phyloP scores from a whole-genome alignment of 148 eudicot species.

The Vaccinium vitisidaea region DNA sequence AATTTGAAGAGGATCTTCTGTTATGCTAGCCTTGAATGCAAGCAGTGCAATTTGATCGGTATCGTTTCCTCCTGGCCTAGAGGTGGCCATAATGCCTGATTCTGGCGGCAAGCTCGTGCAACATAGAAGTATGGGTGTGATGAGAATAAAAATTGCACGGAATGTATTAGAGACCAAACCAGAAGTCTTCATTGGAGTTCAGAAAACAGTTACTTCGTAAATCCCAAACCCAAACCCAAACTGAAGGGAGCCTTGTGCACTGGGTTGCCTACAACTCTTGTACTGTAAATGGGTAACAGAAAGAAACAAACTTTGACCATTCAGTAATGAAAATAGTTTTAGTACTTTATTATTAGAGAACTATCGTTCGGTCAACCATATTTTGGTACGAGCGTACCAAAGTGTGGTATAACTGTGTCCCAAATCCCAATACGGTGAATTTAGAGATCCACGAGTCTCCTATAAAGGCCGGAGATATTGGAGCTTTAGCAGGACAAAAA shows the following conservation, averaged over 20 bases:
- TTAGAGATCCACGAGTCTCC: no score
- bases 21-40: conserved; percentile 15
- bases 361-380: neutral
- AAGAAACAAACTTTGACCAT: neutral
- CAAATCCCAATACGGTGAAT: no score
- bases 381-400: no score
- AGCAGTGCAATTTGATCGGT: conserved; percentile 21
- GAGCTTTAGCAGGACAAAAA: no score
- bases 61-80: conserved; percentile 13
- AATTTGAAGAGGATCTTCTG: conserved; percentile 9
- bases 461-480: no score
- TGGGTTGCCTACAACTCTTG: neutral
- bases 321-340: neutral
- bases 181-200: conserved; percentile 5
- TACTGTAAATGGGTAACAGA: neutral
- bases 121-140: neutral
- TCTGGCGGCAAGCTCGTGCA: conserved; percentile 4
- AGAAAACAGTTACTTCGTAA: neutral
- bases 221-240: neutral
- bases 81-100: neutral
- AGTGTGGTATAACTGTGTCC: no score
- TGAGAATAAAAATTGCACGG: neutral
- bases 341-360: neutral
- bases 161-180: neutral
- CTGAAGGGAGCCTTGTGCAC: neutral